phyloP scores from a whole-genome alignment of 257 asterid species.

The Primulina huaijiensis region DNA sequence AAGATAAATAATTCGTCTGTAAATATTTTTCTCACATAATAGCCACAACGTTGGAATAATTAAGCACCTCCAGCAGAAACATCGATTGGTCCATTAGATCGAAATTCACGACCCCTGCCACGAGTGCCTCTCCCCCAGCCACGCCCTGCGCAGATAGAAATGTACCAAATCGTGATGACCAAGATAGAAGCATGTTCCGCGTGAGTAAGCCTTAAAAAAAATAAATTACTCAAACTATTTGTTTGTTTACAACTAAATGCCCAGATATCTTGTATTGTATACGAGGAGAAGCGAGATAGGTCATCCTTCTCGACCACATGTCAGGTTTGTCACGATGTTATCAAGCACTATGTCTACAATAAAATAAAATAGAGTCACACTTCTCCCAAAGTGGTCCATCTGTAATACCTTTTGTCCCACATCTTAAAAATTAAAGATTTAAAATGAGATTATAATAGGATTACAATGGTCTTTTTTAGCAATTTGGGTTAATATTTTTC shows the following conservation, averaged over 20 bases:
- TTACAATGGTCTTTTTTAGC: no score
- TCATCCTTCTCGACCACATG: neutral
- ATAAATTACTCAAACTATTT: neutral
- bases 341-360: neutral
- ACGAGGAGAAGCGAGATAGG: neutral
- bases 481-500: no score
- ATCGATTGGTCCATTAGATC: conserved; percentile 51
- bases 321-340: neutral
- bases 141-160: conserved; percentile 51
- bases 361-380: neutral
- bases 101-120: conserved; percentile 79
- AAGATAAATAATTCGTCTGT: conserved; percentile 24
- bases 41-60: conserved; percentile 28
- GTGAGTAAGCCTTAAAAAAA: neutral
- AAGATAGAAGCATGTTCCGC: neutral
- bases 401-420: no score
- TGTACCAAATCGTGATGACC: neutral
- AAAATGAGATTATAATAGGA: no score
- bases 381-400: neutral
- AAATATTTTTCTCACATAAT: conserved; percentile 18
- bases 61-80: conserved; percentile 40
- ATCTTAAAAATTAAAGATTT: no score
- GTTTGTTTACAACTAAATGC: neutral
- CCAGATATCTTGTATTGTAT: neutral
- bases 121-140: conserved; percentile 79